These are phyloP conservation scores for Tagetes patula DNA, from an alignment of 129 eudicot genomes.

Conservation along the genomic window DNA sequence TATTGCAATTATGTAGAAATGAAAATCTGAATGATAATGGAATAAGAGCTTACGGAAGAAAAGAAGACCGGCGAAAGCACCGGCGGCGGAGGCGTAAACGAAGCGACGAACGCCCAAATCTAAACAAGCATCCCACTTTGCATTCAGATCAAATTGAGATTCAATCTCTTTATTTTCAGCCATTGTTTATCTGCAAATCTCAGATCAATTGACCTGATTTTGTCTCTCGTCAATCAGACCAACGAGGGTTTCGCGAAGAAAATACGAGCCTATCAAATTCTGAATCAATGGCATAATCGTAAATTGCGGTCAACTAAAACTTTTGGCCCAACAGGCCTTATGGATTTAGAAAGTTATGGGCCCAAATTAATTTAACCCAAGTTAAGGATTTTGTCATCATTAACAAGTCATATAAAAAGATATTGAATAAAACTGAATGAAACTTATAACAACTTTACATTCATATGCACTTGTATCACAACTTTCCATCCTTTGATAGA, in stretches of 20 bases:
- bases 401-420: too few relatives aligned
- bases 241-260: constrained; percentile 26
- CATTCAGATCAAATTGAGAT: constrained; percentile 66
- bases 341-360: not conserved
- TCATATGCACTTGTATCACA: too few relatives aligned
- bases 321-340: not conserved
- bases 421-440: too few relatives aligned
- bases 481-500: too few relatives aligned
- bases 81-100: constrained; percentile 69
- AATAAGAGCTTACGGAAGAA: constrained; percentile 65
- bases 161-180: constrained; percentile 57
- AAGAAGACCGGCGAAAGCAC: constrained; percentile 81
- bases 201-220: not conserved
- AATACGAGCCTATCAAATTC: constrained; percentile 10
- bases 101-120: constrained; percentile 93
- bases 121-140: constrained; percentile 87
- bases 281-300: constrained; percentile 17
- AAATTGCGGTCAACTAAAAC: not conserved
- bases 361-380: not conserved
- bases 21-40: not conserved
- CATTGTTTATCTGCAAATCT: constrained; percentile 33
- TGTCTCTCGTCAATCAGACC: constrained; percentile 12
- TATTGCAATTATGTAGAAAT: constrained; percentile 2
- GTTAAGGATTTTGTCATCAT: not conserved
- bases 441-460: too few relatives aligned